Evolutionary conservation across 768 basidiomycete genomes (phyloP).

Genomic region (Podaxis carcinomalis): DNA sequence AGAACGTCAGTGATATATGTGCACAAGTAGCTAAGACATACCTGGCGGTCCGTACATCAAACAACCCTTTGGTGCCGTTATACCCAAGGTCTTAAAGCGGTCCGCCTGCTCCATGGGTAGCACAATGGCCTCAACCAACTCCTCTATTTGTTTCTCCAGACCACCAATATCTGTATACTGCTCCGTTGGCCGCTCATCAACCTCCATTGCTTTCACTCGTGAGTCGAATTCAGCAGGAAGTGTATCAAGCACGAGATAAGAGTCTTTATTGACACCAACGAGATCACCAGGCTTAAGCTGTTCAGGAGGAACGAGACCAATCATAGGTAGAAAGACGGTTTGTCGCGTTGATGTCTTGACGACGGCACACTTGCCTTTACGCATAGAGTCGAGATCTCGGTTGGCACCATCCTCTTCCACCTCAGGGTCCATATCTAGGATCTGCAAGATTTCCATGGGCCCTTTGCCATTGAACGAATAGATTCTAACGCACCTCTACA

Average conservation of each 20-base stretch:
- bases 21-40: conserved; percentile 25
- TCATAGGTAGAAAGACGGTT: conserved; percentile 97
- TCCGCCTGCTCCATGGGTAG: conserved; percentile 98
- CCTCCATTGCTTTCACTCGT: conserved; percentile 99
- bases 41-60: conserved; percentile 99
- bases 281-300: conserved; percentile 88
- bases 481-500: conserved; percentile 68
- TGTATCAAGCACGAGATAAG: conserved; percentile 93
- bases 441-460: conserved; percentile 42
- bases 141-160: conserved; percentile 98
- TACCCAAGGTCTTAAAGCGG: conserved; percentile 97
- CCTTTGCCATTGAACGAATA: conserved; percentile 1
- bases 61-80: conserved; percentile 95
- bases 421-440: conserved; percentile 92
- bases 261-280: conserved; percentile 99
- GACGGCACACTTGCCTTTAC: conserved; percentile 96
- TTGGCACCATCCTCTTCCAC: conserved; percentile 94
- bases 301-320: conserved; percentile 93
- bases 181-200: conserved; percentile 96
- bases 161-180: conserved; percentile 98
- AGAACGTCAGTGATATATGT: conserved; percentile 9
- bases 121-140: conserved; percentile 96
- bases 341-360: conserved; percentile 99
- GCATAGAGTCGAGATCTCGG: conserved; percentile 92
- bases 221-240: conserved; percentile 97